Conservation (phyloP, 495 filamentous ascomycete species). For the Rhizodiscina lignyota region DNA sequence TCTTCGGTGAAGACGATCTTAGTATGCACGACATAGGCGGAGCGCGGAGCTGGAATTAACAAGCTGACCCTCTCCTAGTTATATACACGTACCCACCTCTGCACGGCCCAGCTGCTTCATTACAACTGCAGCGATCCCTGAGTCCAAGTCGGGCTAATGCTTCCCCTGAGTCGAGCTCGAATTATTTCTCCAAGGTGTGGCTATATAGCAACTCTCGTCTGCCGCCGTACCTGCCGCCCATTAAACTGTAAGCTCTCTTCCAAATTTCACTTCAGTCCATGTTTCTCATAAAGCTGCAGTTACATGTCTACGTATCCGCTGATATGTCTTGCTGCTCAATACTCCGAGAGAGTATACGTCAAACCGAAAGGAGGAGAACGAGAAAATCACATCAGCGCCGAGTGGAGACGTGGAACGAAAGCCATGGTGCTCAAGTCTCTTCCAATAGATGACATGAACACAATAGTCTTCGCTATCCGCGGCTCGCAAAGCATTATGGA, state of each 20-base stretch:
- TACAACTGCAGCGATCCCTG: background rate
- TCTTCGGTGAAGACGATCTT: background rate
- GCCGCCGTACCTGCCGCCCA: conserved; percentile 43
- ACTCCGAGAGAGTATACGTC: conserved; percentile 54
- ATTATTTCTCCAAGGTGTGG: conserved; percentile 62
- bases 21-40: background rate
- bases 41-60: background rate
- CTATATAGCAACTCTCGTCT: conserved; percentile 63
- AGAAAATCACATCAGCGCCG: conserved; percentile 46
- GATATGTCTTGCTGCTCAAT: conserved; percentile 56
- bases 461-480: conserved; percentile 64
- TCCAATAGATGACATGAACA: conserved; percentile 56
- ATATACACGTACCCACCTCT: background rate
- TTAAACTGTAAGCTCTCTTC: conserved; percentile 39
- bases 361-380: conserved; percentile 40
- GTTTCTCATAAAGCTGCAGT: conserved; percentile 16
- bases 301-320: conserved; percentile 54
- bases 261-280: background rate
- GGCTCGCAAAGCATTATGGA: conserved; percentile 67
- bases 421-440: conserved; percentile 70
- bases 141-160: conserved; percentile 1
- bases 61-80: too few species aligned
- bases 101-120: background rate
- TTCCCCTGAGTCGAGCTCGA: conserved; percentile 20
- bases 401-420: conserved; percentile 59